Base-by-base conservation (phyloP, 345 rosid genomes). In the Pistacia vera region DNA sequence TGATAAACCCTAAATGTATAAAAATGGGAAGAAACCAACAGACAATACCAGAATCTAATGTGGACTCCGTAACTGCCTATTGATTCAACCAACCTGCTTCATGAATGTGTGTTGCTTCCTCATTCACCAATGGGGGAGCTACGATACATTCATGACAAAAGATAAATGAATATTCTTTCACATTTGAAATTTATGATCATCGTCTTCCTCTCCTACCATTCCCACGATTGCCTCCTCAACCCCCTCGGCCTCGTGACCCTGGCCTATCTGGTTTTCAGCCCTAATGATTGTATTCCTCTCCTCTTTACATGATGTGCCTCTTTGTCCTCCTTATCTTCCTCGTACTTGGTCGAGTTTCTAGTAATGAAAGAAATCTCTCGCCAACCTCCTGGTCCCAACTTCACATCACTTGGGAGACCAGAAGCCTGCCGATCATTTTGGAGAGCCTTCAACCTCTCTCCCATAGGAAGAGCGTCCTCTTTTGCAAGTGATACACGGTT, bases 311-410 rank as follows among this genome's bases (percentile, higher is more conserved):
- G 87, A 11, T 62, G 69, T 54, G 18, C 63, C 16, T 82, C 87
- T 73, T 68, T 82, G 80, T 87, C 92, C 2, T 77, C 89, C 13
- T 82, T 82, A 17, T 92, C 95, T 81, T 90, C 95, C 54, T 81
- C 80, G 83, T 89, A 90, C 70, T 78, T 90, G 30, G 87, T 87
- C 0, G 83, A 84, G 81, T 89, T 88, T 84, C 85, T 87, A 48
- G 98, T 56, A n/a, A 68, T 51, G 76, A 93, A 93, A 46, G 97
- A 93, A 77, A 93, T 87, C 82, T 96, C 97, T 17, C 98, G 81
- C 1, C 98, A 96, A 33, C 97, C 98, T 68, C 99, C 98, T 8
- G 92, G 90, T 65, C 98, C 98, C 66, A 90, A 81, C 81, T 92
- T 93, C 38, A 96, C 88, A 30, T 81, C 86, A 16, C 76, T 86